Conservation (phyloP, 2,329 filamentous ascomycete genomes). For the Fusarium goolgardi region DNA sequence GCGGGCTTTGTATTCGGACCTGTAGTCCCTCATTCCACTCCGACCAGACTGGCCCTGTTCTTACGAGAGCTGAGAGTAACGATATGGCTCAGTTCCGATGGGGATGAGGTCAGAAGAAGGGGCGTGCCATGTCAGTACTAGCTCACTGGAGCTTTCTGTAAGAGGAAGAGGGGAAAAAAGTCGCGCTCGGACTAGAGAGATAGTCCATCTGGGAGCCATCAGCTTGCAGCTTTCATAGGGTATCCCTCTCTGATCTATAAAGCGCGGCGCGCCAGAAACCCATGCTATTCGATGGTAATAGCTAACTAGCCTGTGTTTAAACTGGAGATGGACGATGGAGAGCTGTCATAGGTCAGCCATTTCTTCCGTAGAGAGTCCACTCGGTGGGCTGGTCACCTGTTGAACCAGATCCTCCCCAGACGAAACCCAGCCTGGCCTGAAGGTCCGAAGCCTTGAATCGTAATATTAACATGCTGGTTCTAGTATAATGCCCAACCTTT, state of each 20-base stretch:
- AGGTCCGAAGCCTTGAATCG: conserved; percentile 27
- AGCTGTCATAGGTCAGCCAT: conserved; percentile 34
- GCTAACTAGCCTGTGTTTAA: conserved; percentile 34
- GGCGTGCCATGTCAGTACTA: conserved; percentile 29
- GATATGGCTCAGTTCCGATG: conserved; percentile 28
- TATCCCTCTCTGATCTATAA: conserved; percentile 26
- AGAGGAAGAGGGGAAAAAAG: conserved; percentile 31
- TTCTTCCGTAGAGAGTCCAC: conserved; percentile 43
- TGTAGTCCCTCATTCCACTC: conserved; percentile 18
- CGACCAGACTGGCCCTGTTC: conserved; percentile 14
- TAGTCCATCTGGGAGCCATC: conserved; percentile 38
- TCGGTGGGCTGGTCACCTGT: conserved; percentile 45
- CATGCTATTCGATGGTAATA: conserved; percentile 44
- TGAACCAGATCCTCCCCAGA: conserved; percentile 47
- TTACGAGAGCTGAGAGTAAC: conserved; percentile 31
- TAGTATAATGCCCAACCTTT: conserved; percentile 29
- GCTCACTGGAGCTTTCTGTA: conserved; percentile 20
- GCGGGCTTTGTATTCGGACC: conserved; percentile 8
- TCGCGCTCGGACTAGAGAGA: conserved; percentile 40
- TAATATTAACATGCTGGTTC: conserved; percentile 38
- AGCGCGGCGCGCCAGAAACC: conserved; percentile 35
- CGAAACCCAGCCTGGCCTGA: conserved; percentile 33
- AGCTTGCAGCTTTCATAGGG: conserved; percentile 45
- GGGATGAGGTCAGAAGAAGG: conserved; percentile 42
- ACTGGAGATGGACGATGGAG: conserved; percentile 36